phyloP scores from a whole-genome alignment of 352 stramenopile genomes.

The Phytopythium mirpurense region DNA sequence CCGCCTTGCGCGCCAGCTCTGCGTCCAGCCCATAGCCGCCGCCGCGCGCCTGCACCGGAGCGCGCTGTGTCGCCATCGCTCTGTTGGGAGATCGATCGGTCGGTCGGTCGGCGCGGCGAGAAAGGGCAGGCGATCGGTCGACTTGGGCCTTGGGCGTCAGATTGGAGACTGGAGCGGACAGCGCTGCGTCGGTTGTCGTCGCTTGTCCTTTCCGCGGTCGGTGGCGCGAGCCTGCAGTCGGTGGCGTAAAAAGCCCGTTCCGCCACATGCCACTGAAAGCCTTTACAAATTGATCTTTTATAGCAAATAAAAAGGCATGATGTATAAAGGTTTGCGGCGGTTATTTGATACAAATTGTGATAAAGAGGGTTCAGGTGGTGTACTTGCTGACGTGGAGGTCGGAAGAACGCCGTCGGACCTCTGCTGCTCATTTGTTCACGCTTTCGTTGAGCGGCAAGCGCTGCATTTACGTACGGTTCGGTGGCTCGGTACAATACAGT shows the following conservation, averaged over 20 bases:
- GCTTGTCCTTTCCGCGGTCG: constrained; percentile 5
- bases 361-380: neutral
- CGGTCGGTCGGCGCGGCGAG: neutral
- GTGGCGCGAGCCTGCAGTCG: constrained; percentile 4
- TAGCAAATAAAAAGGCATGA: neutral
- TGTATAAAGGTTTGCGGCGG: too few species aligned
- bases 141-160: neutral
- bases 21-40: constrained; percentile 88
- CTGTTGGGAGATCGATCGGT: neutral
- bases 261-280: neutral
- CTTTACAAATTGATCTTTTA: too few species aligned
- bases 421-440: neutral
- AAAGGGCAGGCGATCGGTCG: constrained; percentile 1
- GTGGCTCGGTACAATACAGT: too few species aligned
- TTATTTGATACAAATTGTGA: too few species aligned
- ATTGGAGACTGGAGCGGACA: constrained; percentile 5
- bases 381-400: constrained; percentile 4
- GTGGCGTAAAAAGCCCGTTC: constrained; percentile 6
- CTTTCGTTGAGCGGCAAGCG: neutral
- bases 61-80: constrained; percentile 18
- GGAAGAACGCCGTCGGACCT: constrained; percentile 5
- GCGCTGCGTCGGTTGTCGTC: neutral
- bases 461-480: too few species aligned
- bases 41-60: constrained; percentile 57
- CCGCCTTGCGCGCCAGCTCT: constrained; percentile 78